A percentile compares a stretch with the other conserved stretches of the same genome.
These are phyloP conservation scores for Phylloporus arenicola DNA, from an alignment of 768 basidiomycete species.

Conservation along the genomic window DNA sequence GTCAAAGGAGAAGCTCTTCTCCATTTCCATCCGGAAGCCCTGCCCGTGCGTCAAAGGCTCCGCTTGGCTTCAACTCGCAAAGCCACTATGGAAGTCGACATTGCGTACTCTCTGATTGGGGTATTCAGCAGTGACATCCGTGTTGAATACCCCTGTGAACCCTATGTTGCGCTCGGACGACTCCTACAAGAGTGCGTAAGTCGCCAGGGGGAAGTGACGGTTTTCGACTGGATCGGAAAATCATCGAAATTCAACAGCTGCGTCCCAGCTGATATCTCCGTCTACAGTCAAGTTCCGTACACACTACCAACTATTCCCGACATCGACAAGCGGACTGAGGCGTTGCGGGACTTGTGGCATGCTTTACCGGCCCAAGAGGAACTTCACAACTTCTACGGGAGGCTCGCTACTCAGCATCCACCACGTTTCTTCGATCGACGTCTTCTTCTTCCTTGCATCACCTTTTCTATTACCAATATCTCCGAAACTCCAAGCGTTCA, in stretches of 20 bases:
- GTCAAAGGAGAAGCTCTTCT: neutral
- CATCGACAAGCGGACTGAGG: neutral
- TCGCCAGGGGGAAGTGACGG: constrained; percentile 9
- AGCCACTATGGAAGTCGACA: constrained; percentile 4
- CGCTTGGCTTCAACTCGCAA: constrained; percentile 11
- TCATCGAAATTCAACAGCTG: constrained; percentile 14
- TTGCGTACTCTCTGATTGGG: constrained; percentile 15
- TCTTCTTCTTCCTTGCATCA: constrained; percentile 11
- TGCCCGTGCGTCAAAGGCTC: constrained; percentile 8
- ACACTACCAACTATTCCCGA: neutral
- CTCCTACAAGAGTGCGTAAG: constrained; percentile 13
- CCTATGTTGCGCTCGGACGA: constrained; percentile 5
- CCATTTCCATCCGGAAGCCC: neutral
- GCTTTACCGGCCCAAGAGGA: neutral
- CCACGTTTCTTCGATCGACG: constrained; percentile 4
- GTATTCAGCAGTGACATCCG: constrained; percentile 13
- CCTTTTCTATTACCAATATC: neutral
- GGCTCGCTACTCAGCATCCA: neutral
- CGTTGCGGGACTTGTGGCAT: neutral
- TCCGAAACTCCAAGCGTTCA: neutral
- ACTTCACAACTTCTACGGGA: neutral
- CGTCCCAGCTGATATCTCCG: constrained; percentile 12
- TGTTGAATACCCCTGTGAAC: constrained; percentile 1
- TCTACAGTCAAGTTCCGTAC: constrained; percentile 6
- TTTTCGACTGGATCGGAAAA: constrained; percentile 18